phyloP scores from a whole-genome alignment of 2,329 filamentous ascomycete species.

The Xylaria sp. region DNA sequence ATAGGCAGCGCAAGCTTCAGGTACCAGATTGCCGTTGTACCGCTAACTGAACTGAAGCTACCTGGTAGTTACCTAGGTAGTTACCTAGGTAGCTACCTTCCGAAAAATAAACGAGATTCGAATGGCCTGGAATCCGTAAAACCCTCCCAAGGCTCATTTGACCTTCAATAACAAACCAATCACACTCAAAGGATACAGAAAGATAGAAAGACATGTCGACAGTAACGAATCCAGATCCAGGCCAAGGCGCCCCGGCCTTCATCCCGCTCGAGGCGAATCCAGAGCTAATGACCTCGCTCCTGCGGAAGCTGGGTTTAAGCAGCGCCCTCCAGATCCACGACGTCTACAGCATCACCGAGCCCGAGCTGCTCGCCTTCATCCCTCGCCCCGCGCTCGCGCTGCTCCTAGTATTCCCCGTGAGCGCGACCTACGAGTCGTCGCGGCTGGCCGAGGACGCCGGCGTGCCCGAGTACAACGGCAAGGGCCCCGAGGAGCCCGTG shows the following conservation, averaged over 20 bases:
- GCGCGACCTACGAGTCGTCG: constrained; percentile 76
- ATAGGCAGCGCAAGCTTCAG: constrained; percentile 11
- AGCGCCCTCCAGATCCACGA: constrained; percentile 80
- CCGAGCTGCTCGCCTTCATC: constrained; percentile 82
- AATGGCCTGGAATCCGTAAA: too few species aligned
- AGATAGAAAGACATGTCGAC: constrained; percentile 11
- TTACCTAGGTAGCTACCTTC: too few species aligned
- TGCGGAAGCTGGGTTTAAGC: constrained; percentile 85
- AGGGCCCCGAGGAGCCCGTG: constrained; percentile 74
- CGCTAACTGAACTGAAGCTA: too few species aligned
- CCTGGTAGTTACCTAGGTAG: too few species aligned
- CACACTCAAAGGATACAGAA: neutral
- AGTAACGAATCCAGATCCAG: constrained; percentile 47
- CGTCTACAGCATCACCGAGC: constrained; percentile 88
- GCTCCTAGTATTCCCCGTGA: constrained; percentile 90
- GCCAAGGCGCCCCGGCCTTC: constrained; percentile 51
- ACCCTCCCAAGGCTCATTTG: too few species aligned
- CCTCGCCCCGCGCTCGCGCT: constrained; percentile 88
- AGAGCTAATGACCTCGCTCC: constrained; percentile 81
- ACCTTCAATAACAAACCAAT: neutral
- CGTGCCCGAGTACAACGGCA: constrained; percentile 67
- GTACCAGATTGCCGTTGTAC: neutral
- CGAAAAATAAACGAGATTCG: too few species aligned
- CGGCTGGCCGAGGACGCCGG: constrained; percentile 75
- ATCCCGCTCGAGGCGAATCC: constrained; percentile 77